phyloP scores from a whole-genome alignment of 208 protist genomes.

The Wallacemonas collosoma region DNA sequence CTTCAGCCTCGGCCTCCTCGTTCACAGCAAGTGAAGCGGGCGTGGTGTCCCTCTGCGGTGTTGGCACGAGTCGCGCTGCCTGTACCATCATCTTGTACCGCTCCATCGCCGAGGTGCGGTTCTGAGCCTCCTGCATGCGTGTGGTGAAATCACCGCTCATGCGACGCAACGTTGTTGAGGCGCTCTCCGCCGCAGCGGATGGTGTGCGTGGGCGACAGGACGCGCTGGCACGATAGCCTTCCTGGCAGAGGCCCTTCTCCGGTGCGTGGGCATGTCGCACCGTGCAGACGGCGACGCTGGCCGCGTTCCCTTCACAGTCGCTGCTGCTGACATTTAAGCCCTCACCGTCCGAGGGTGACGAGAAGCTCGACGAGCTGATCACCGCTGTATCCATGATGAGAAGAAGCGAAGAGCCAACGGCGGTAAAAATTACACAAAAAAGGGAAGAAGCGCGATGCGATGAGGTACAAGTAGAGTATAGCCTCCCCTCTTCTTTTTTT shows the following conservation, averaged over 20 bases:
- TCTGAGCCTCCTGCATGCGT: constrained; percentile 45
- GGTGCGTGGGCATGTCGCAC: background rate
- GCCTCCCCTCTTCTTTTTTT: constrained; percentile 7
- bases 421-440: constrained; percentile 4
- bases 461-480: constrained; percentile 6
- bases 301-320: constrained; percentile 6
- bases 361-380: constrained; percentile 22
- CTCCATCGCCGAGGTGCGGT: constrained; percentile 53
- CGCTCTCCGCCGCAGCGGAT: constrained; percentile 25
- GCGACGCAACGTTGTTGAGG: constrained; percentile 50
- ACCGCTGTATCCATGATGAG: constrained; percentile 15
- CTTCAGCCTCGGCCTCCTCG: constrained; percentile 15
- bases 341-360: constrained; percentile 3
- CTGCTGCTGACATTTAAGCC: constrained; percentile 12
- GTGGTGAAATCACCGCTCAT: constrained; percentile 49
- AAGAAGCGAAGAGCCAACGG: too few species aligned
- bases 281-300: background rate
- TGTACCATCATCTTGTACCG: constrained; percentile 65
- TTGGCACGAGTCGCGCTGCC: constrained; percentile 25
- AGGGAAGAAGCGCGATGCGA: constrained; percentile 1
- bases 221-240: background rate
- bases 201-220: background rate
- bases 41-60: constrained; percentile 1
- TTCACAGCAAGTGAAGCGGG: background rate
- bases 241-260: background rate